phyloP scores from a whole-genome alignment of 2,329 filamentous ascomycete species.

The Claviceps fusiformis region DNA sequence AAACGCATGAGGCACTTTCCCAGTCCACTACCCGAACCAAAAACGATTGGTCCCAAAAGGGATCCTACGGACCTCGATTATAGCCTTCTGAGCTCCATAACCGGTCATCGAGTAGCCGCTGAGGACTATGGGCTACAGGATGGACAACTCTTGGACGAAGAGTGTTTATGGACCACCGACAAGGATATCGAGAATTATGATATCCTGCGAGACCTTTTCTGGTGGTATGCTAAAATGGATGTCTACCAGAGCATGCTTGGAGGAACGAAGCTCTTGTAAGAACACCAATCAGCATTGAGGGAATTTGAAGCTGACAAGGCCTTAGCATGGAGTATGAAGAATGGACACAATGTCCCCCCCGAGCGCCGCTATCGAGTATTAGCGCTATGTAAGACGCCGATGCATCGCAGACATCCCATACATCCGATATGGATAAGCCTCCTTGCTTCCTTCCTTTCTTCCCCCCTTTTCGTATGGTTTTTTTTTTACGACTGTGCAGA shows the following conservation, averaged over 20 bases:
- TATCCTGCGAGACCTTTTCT: constrained; percentile 73
- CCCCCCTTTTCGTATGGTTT: too few relatives aligned
- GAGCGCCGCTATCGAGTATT: constrained; percentile 62
- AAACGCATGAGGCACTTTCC: constrained; percentile 28
- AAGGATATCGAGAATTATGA: constrained; percentile 69
- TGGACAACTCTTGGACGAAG: constrained; percentile 14
- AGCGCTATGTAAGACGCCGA: constrained; percentile 49
- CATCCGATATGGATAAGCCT: too few relatives aligned
- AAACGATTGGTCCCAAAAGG: constrained; percentile 5
- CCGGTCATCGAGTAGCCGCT: constrained; percentile 24
- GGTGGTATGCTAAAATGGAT: constrained; percentile 95
- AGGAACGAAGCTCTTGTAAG: constrained; percentile 68
- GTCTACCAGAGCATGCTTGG: constrained; percentile 82
- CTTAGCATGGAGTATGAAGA: constrained; percentile 61
- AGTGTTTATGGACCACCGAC: constrained; percentile 22
- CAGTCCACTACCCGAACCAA: not conserved
- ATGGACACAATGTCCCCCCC: constrained; percentile 80
- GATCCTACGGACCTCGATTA: constrained; percentile 28
- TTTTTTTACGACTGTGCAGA: constrained; percentile 8
- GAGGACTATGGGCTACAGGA: constrained; percentile 24
- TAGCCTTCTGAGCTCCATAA: constrained; percentile 26
- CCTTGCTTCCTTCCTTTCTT: not conserved
- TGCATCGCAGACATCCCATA: too few relatives aligned
- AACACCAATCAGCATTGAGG: not conserved
- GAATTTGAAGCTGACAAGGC: constrained; percentile 9